Evolutionary conservation across 495 filamentous ascomycete species (phyloP), one percentile per base, ranked within the genome.

Genomic region (Annulohypoxylon moriforme): DNA sequence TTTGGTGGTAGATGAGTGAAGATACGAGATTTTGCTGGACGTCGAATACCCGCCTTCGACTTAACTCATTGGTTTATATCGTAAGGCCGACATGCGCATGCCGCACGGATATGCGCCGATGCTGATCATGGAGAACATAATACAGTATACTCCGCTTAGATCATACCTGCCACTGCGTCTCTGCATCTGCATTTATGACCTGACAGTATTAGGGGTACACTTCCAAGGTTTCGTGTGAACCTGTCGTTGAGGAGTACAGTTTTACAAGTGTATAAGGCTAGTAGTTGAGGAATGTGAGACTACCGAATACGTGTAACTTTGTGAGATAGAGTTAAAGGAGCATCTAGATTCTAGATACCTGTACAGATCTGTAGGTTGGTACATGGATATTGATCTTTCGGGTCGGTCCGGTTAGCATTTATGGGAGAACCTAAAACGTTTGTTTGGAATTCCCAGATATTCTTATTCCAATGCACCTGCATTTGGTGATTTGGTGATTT

Each of bases 21-120:
- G 16, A 68, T 72, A 72, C 69, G 69, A 72, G 69, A 50, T 60
- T 52, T 56, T 18, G 57, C 40, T 60, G 9, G 47, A 49, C 22
- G 57, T 44, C 63, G 42, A 27, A 52, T 24, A 34, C 40, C 31
- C 53, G 22, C 38, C 64, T 57, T 44, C 46, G 27, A 46, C 44
- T 64, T 16, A 44, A 67, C 36, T 64, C 49, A 64, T 72, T 64
- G 59, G 64, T 60, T n/a, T 34, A 20, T 60, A 61, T 71, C 14
- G 57, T 66, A 66, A 66, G 69, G 69, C 52, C 60, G 53, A n/a
- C 8, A 64, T 55, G 59, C 53, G 47, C 60, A 62, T 50, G 46
- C 64, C 42, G 55, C 60, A 60, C 60, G 59, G 46, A 55, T 68
- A 72, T 72, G 64, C 60, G 61, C 29, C 14, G 5, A 60, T 56